Evolutionary conservation across 2,329 filamentous ascomycete species (phyloP).

Genomic region (Diaporthe sp.): DNA sequence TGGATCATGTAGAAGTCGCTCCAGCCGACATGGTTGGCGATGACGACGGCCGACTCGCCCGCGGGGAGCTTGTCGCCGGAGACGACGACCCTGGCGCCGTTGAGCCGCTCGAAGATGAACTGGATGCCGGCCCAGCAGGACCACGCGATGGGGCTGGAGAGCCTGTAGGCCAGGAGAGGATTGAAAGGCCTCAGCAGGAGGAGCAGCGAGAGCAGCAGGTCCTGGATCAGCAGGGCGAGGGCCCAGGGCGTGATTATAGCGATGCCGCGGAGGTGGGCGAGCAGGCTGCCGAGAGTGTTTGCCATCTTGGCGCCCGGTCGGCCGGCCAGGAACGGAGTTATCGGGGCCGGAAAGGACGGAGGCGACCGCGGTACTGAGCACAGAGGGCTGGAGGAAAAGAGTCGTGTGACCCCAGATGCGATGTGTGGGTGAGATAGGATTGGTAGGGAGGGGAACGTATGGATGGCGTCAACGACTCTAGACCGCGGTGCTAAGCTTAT

Average conservation of each 20-base stretch:
- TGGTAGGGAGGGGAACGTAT: not conserved
- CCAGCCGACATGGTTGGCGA: slow-evolving; percentile 74
- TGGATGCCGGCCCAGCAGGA: slow-evolving; percentile 72
- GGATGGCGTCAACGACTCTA: slow-evolving; percentile 20
- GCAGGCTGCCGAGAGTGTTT: slow-evolving; percentile 43
- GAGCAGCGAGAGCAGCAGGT: slow-evolving; percentile 64
- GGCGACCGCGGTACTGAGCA: not conserved
- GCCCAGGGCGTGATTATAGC: slow-evolving; percentile 65
- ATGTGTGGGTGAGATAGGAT: not conserved
- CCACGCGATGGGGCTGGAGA: slow-evolving; percentile 68
- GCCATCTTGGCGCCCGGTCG: slow-evolving; percentile 27
- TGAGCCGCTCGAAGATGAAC: slow-evolving; percentile 66
- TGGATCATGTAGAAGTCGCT: slow-evolving; percentile 77
- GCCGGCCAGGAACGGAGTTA: not conserved
- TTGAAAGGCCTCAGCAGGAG: slow-evolving; percentile 62
- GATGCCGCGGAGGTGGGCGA: slow-evolving; percentile 58
- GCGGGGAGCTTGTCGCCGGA: slow-evolving; percentile 66
- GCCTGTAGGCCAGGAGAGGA: slow-evolving; percentile 65
- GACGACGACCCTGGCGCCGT: slow-evolving; percentile 66
- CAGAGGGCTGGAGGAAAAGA: not conserved
- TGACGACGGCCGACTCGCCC: slow-evolving; percentile 72
- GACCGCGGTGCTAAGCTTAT: not conserved
- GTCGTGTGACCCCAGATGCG: not conserved
- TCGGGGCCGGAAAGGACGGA: not conserved
- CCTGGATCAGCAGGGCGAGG: slow-evolving; percentile 64